Percentiles rank a stretch among this genome's conserved stretches.
These are phyloP conservation scores for Aspergillus proliferans DNA, from an alignment of 2,329 filamentous ascomycete genomes.

Conservation along the genomic window DNA sequence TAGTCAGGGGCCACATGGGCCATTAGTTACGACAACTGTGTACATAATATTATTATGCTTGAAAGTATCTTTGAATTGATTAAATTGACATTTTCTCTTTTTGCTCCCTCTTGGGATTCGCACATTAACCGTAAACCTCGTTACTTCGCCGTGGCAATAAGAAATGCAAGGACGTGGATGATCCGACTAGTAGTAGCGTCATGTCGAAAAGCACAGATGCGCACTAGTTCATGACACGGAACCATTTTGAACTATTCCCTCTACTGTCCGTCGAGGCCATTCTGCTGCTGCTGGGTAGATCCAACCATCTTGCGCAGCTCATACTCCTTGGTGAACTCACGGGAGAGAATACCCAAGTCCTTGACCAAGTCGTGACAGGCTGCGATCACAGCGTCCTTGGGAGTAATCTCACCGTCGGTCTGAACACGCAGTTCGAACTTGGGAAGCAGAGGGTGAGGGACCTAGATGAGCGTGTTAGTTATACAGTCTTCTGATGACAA, in stretches of 20 bases:
- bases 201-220: neutral
- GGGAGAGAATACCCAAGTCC: conserved; percentile 70
- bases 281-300: conserved; percentile 49
- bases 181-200: too few relatives aligned
- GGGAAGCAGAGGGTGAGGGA: conserved; percentile 41
- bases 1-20: neutral
- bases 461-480: conserved; percentile 18
- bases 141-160: conserved; percentile 1
- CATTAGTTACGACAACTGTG: neutral
- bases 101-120: neutral
- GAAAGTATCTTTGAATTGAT: too few relatives aligned
- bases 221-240: conserved; percentile 5
- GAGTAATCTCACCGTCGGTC: conserved; percentile 80
- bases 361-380: conserved; percentile 77
- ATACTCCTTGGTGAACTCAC: conserved; percentile 89
- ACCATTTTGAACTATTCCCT: conserved; percentile 2
- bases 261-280: conserved; percentile 18
- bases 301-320: conserved; percentile 80
- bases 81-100: too few relatives aligned
- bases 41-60: neutral
- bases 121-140: neutral
- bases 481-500: neutral
- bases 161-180: neutral
- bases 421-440: conserved; percentile 73
- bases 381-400: conserved; percentile 79